Percentiles rank a stretch among this genome's conserved stretches.
phyloP scores from a whole-genome alignment of 2,329 filamentous ascomycete species.

The Septoria linicola region DNA sequence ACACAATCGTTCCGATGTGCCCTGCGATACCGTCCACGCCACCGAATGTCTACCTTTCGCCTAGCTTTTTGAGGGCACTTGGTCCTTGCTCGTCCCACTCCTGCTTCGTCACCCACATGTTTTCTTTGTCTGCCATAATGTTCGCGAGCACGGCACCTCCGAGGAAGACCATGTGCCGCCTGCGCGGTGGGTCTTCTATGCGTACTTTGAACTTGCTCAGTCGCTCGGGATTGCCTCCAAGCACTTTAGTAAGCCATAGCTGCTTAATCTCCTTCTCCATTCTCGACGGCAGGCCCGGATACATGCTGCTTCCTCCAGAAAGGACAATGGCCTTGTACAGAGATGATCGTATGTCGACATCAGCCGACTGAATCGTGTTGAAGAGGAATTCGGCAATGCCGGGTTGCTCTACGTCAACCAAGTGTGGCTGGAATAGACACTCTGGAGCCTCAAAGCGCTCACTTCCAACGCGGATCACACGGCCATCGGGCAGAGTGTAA shows the following conservation, averaged over 20 bases:
- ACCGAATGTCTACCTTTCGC: conserved; percentile 64
- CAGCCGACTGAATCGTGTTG: conserved; percentile 95
- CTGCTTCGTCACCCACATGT: conserved; percentile 97
- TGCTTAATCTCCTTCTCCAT: conserved; percentile 99
- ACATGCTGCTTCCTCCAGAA: conserved; percentile 98
- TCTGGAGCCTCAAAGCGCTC: conserved; percentile 98
- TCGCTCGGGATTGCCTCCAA: conserved; percentile 88
- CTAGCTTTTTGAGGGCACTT: conserved; percentile 84
- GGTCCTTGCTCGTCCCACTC: conserved; percentile 95
- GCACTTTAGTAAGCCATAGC: conserved; percentile 89
- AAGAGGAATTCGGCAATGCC: conserved; percentile 97
- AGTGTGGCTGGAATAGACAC: conserved; percentile 96
- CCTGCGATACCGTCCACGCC: too few relatives aligned
- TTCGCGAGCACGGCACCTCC: conserved; percentile 95
- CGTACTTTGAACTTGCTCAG: conserved; percentile 98
- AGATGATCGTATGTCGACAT: conserved; percentile 89
- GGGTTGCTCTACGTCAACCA: conserved; percentile 95
- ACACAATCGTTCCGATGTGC: too few relatives aligned
- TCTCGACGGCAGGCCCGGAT: conserved; percentile 88
- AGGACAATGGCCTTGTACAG: conserved; percentile 97
- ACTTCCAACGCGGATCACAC: conserved; percentile 92
- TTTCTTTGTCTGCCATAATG: conserved; percentile 98
- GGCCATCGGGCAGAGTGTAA: conserved; percentile 94
- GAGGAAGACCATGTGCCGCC: conserved; percentile 99
- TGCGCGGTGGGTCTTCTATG: conserved; percentile 94